Base-by-base conservation (phyloP, 2,329 filamentous ascomycete species). In the Exophiala sp. region DNA sequence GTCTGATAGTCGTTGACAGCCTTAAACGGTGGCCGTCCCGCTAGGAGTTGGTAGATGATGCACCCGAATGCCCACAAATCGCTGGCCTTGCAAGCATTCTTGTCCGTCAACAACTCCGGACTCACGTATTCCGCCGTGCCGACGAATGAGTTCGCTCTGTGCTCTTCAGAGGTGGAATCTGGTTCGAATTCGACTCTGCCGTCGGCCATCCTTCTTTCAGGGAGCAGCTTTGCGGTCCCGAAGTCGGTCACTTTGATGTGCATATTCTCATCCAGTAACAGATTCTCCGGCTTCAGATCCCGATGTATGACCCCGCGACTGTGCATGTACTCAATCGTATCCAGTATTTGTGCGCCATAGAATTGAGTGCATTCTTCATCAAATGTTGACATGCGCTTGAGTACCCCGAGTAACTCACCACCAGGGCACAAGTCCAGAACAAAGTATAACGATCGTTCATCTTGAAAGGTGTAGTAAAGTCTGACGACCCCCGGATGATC, bases 161-260 rank as follows among this genome's bases (percentile, higher is more conserved):
- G 81, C 16, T 76, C 73, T 19, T 47, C 46, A 18, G 52, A 52
- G 54, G 62, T 43, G 48, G 74, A 63, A 65, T 75, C 69, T 68
- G 62, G 68, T 68, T 66, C 70, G 71, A 62, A 58, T 60, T 67
- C 44, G 11, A 39, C 24, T 21, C 64, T 32, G 66, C 58, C 72
- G 76, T 58, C 77, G 75, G n/a, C 8, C 39, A 53, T 53, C 48
- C 62, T 68, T 13, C 68, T 64, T 29, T 70, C 65, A 43, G 84
- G 83, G 39, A 98, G 74, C 55, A 98, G 81, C 67, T 96, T 97
- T n/a, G 93, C 93, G 0, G 93, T 98, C 35, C 93, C 93, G 65
- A 98, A 98, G 69, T 98, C 93, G 6, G 93, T 98, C 58, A 98
- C 96, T 67, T 98, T 98, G 70, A 97, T 84, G 63, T 97, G 88